Percentiles rank a stretch among this genome's conserved stretches.
Evolutionary conservation across 2,329 filamentous ascomycete species (phyloP).

Genomic region (Talaromyces sp.): DNA sequence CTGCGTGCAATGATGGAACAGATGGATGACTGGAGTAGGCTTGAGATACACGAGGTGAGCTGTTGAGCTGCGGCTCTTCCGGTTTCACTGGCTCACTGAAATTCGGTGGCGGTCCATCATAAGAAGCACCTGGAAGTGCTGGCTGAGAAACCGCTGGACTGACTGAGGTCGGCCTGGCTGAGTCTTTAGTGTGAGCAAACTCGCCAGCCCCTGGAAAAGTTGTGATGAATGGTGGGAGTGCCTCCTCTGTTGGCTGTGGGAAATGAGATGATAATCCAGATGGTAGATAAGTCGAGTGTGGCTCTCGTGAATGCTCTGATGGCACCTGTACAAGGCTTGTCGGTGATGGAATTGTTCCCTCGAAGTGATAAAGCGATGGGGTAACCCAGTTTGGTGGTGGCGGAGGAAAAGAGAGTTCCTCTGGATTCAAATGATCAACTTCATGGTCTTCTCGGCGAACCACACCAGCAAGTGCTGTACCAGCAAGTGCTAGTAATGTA

Average conservation of each 20-base stretch:
- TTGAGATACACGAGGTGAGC: background rate
- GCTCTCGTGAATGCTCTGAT: background rate
- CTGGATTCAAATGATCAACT: background rate
- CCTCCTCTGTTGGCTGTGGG: background rate
- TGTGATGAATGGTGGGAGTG: background rate
- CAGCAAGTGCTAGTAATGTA: conserved; percentile 11
- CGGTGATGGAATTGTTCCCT: background rate
- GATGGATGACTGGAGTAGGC: background rate
- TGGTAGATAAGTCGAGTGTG: conserved; percentile 6
- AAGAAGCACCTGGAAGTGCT: background rate
- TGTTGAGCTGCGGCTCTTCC: background rate
- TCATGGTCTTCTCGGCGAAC: conserved; percentile 9
- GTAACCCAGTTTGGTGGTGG: background rate
- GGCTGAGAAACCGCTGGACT: background rate
- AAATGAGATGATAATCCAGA: background rate
- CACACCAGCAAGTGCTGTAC: conserved; percentile 12
- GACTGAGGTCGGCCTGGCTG: background rate
- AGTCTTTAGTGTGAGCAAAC: conserved; percentile 1
- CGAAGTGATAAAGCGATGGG: background rate
- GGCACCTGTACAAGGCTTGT: background rate
- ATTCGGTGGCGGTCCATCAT: background rate
- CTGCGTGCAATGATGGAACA: background rate
- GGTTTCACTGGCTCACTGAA: background rate
- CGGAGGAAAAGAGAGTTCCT: background rate
- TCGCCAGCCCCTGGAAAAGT: background rate